Conservation (phyloP, 768 basidiomycete species). For the Kwoniella mangroviensis region DNA sequence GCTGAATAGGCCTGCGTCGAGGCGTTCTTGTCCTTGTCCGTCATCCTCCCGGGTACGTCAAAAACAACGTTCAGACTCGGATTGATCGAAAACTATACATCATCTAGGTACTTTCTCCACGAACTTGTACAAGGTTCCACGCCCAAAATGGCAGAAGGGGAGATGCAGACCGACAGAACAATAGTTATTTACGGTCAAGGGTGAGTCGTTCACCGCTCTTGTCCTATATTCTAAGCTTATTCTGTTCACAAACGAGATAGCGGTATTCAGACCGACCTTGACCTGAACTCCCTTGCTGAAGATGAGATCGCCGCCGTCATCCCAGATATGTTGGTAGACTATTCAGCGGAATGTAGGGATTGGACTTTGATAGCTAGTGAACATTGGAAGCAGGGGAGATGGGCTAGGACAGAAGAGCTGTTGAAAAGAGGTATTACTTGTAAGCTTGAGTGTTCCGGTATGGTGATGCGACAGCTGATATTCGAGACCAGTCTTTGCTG, state of each 20-base stretch:
- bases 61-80: neutral
- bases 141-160: slow-evolving; percentile 30
- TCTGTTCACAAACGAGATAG: slow-evolving; percentile 16
- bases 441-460: slow-evolving; percentile 27
- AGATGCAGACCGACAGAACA: slow-evolving; percentile 17
- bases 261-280: slow-evolving; percentile 65
- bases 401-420: slow-evolving; percentile 78
- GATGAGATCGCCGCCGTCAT: slow-evolving; percentile 68
- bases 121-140: neutral
- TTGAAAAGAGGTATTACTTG: slow-evolving; percentile 63
- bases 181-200: slow-evolving; percentile 47
- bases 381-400: slow-evolving; percentile 79
- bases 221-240: neutral
- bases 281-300: slow-evolving; percentile 80
- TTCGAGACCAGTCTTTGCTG: slow-evolving; percentile 28
- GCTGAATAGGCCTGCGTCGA: neutral
- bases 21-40: neutral
- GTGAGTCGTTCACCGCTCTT: slow-evolving; percentile 24
- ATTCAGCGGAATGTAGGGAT: slow-evolving; percentile 56
- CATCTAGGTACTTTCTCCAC: neutral
- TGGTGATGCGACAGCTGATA: slow-evolving; percentile 10
- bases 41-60: neutral
- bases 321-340: slow-evolving; percentile 62
- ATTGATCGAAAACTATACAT: neutral
- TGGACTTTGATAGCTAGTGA: slow-evolving; percentile 70